These are phyloP conservation scores for Begonia masoniana DNA, from an alignment of 306 rosid genomes.

Conservation along the genomic window DNA sequence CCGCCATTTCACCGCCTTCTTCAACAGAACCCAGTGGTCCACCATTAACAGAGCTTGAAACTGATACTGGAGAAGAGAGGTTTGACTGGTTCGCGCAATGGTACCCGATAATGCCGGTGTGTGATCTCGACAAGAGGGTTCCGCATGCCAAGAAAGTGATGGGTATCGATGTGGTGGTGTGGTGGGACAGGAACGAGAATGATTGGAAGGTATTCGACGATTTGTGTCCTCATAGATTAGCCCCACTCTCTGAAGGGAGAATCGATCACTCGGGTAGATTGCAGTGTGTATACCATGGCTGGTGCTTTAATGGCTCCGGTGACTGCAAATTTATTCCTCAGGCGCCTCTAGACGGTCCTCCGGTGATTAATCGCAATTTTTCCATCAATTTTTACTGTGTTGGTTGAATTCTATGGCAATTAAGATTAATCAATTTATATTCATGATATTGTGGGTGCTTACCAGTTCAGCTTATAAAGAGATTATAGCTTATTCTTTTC, in stretches of 20 bases:
- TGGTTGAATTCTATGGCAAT: no score
- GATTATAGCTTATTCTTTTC: no score
- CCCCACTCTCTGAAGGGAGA: conserved; percentile 81
- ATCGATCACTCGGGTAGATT: conserved; percentile 78
- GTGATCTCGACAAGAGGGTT: conserved; percentile 64
- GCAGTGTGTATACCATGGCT: conserved; percentile 89
- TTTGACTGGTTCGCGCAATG: conserved; percentile 76
- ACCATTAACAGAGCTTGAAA: neutral
- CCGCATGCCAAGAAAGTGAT: conserved; percentile 65
- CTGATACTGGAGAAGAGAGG: conserved; percentile 12
- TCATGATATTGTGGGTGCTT: no score
- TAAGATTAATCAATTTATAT: no score
- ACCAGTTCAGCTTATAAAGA: no score
- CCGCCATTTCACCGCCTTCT: conserved; percentile 31
- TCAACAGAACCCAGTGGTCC: conserved; percentile 26
- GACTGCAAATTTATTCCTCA: conserved; percentile 78
- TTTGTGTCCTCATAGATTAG: conserved; percentile 75
- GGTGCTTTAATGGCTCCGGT: conserved; percentile 57
- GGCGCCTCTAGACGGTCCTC: conserved; percentile 65
- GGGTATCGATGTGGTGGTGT: conserved; percentile 75
- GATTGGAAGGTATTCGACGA: conserved; percentile 77
- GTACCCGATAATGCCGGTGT: conserved; percentile 75
- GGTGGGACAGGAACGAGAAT: conserved; percentile 79
- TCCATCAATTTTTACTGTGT: no score
- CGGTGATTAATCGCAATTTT: conserved; percentile 18